Base-by-base conservation (phyloP, 208 protist species). In the Crithidia expoeki region DNA sequence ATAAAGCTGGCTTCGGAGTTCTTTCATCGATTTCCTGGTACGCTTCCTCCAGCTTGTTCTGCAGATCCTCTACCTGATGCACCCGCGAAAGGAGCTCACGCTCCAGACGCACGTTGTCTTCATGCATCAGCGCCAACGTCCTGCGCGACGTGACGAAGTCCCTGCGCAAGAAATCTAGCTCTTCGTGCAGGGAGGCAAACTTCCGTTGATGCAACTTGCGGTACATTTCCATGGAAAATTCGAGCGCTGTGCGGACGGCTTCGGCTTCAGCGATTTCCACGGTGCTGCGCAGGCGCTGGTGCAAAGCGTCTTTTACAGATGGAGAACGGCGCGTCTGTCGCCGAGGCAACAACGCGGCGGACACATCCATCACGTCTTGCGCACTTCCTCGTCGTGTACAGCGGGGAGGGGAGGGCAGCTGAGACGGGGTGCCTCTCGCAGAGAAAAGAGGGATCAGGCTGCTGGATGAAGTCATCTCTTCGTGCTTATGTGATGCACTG, bases 111-210 rank as follows among this genome's bases (percentile, higher is more conserved):
- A 42, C 50, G 27, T 82, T 77, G 49, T 95, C 86, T 14, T 86
- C 79, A 40, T 83, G 68, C 51, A 86, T 50, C 55, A 89, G 66
- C 50, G 65, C 62, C 19, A 92, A 64, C 28, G 81, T 91, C 33
- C 84, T 79, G 6, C 86, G 85, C 19, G 79, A 82, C 19, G 81
- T 51, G 7, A 88, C 72, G 66, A 86, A 84, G 65, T 85, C 79
- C 19, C 69, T 64, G n/a, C 86, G 87, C 25, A 95, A 55, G 61
- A 89, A 86, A 25, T 80, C 69, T 0, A 93, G 76, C 56, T 95
- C 90, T 60, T 95, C 90, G 52, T 83, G 68, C 19, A 68, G n/a
- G 10, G 74, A 81, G 34, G 58, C 66, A 70, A 95, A 95, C 28
- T 79, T 64, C 33, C 80, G 81, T 28, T 83, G 64, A 34, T 93